These are phyloP conservation scores for Plectosphaerella sp. DNA, from an alignment of 2,329 filamentous ascomycete genomes.

Conservation along the genomic window DNA sequence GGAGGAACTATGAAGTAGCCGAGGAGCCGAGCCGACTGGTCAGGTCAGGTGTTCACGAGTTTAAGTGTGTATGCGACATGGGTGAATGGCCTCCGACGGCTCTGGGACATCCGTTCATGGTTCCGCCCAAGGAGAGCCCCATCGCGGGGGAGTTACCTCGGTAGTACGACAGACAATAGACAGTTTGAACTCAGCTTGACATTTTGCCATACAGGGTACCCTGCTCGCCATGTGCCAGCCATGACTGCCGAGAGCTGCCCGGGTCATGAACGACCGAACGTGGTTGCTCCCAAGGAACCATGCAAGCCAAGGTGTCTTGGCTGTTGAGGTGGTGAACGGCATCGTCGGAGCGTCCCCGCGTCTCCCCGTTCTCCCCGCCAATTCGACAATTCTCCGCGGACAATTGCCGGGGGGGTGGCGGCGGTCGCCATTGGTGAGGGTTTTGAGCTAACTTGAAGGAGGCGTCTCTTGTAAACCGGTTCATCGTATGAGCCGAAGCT, in stretches of 20 bases:
- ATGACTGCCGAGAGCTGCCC: background rate
- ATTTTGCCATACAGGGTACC: too few relatives aligned
- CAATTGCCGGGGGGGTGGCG: too few relatives aligned
- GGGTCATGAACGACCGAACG: background rate
- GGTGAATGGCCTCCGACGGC: constrained; percentile 6
- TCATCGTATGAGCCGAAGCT: too few relatives aligned
- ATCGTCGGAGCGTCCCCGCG: too few relatives aligned
- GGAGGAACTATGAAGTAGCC: background rate
- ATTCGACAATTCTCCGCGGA: too few relatives aligned
- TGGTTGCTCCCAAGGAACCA: background rate
- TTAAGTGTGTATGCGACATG: constrained; percentile 5
- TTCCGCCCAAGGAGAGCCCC: background rate
- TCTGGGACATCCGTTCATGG: background rate
- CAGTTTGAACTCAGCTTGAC: background rate
- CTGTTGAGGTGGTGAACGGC: too few relatives aligned
- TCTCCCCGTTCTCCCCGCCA: too few relatives aligned
- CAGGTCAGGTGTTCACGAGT: constrained; percentile 3
- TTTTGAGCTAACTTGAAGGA: too few relatives aligned
- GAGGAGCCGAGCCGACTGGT: constrained; percentile 1
- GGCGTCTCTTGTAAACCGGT: too few relatives aligned
- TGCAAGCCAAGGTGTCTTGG: background rate
- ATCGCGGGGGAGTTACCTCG: background rate
- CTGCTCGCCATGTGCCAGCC: too few relatives aligned
- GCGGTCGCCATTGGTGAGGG: too few relatives aligned
- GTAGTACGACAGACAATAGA: background rate